These are phyloP conservation scores for Ceratocystis albifundus DNA, from an alignment of 2,329 filamentous ascomycete species.

Conservation along the genomic window DNA sequence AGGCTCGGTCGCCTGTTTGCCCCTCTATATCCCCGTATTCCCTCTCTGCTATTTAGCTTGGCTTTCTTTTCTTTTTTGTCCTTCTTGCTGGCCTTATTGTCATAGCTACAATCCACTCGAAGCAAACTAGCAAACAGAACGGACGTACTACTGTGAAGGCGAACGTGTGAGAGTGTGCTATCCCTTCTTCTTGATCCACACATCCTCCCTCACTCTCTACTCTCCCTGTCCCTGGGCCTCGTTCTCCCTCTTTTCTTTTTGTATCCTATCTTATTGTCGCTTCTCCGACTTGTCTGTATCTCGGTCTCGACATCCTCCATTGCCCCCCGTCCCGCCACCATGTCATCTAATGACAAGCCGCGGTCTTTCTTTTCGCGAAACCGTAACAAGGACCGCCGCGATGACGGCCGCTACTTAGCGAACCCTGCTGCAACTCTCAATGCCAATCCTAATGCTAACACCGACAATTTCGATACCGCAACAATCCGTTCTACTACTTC, in stretches of 20 bases:
- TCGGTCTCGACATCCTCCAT: constrained; percentile 52
- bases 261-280: background rate
- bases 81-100: background rate
- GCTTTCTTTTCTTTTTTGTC: constrained; percentile 5
- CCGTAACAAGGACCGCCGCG: constrained; percentile 56
- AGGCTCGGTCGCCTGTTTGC: too few relatives aligned
- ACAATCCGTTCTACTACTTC: constrained; percentile 22
- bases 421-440: constrained; percentile 48
- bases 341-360: constrained; percentile 52
- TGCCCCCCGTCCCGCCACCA: constrained; percentile 53
- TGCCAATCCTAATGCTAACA: constrained; percentile 56
- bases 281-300: background rate
- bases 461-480: constrained; percentile 26
- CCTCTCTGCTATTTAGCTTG: background rate
- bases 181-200: constrained; percentile 7
- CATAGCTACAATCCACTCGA: background rate
- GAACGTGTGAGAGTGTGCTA: constrained; percentile 1
- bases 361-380: constrained; percentile 86
- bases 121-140: background rate
- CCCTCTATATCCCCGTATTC: background rate
- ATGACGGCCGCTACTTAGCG: constrained; percentile 47
- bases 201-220: background rate
- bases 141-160: background rate
- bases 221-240: background rate
- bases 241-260: background rate